Conservation (phyloP, 1,284 basidiomycete species). For the Ustilago sp. region DNA sequence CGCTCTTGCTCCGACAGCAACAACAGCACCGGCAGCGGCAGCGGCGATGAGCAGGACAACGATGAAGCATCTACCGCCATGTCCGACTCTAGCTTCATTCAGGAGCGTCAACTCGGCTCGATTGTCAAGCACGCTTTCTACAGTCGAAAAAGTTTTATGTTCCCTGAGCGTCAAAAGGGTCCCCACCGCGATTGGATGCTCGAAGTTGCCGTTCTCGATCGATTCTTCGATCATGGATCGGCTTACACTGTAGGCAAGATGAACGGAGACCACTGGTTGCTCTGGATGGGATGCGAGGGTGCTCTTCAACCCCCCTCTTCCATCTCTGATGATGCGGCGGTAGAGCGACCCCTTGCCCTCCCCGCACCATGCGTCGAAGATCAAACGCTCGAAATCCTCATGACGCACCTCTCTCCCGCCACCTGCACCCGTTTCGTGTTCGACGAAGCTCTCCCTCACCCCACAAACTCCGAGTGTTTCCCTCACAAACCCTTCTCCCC, state of each 20-base stretch:
- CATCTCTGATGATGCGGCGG: conserved; percentile 37
- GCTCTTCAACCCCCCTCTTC: conserved; percentile 44
- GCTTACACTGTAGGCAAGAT: conserved; percentile 98
- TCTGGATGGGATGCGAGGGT: conserved; percentile 75
- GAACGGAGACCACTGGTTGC: conserved; percentile 98
- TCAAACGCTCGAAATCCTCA: conserved; percentile 97
- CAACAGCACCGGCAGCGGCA: conserved; percentile 10
- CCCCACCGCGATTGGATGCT: conserved; percentile 95
- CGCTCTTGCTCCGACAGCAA: conserved; percentile 2
- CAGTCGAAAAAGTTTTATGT: conserved; percentile 99
- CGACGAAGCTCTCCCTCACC: conserved; percentile 59
- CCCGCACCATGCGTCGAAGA: conserved; percentile 72
- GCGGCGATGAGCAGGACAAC: conserved; percentile 10
- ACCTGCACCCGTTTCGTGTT: conserved; percentile 85
- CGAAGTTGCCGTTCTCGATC: conserved; percentile 91
- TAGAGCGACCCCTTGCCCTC: conserved; percentile 53
- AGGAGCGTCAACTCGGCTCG: conserved; percentile 53
- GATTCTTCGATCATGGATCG: conserved; percentile 82
- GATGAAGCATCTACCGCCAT: conserved; percentile 36
- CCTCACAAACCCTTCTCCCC: conserved; percentile 29
- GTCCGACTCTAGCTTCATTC: conserved; percentile 37
- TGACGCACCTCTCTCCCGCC: conserved; percentile 87
- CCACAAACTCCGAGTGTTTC: conserved; percentile 48
- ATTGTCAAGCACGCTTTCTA: conserved; percentile 77
- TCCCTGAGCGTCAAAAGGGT: conserved; percentile 92